Evolutionary conservation across 345 rosid genomes (phyloP).

Genomic region (Cardamine resedifolia): DNA sequence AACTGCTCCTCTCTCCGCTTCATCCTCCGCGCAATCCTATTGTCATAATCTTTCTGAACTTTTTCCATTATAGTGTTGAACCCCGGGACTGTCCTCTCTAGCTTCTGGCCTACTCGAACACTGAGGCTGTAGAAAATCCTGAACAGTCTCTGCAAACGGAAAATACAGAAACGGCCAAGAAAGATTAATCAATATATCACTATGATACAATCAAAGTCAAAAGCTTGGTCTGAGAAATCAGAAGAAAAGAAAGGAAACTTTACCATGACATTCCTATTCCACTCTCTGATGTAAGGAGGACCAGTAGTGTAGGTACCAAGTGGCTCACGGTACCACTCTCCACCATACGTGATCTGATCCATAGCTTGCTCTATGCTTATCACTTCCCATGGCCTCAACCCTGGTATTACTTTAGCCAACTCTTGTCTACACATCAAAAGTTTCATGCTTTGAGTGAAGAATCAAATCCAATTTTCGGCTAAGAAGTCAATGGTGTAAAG

Average conservation of each 20-base stretch:
- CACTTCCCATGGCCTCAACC: slow-evolving; percentile 97
- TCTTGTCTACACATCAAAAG: slow-evolving; percentile 45
- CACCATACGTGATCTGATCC: slow-evolving; percentile 80
- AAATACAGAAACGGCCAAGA: background rate
- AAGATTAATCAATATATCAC: background rate
- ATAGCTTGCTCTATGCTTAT: slow-evolving; percentile 91
- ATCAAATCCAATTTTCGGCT: background rate
- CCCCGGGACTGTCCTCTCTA: slow-evolving; percentile 58
- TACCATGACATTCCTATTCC: slow-evolving; percentile 69
- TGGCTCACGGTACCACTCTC: slow-evolving; percentile 87
- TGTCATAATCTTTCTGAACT: slow-evolving; percentile 44
- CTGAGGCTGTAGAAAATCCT: slow-evolving; percentile 49
- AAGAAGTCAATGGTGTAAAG: background rate
- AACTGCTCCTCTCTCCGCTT: slow-evolving; percentile 43
- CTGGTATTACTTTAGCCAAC: slow-evolving; percentile 71
- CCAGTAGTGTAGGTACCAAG: slow-evolving; percentile 75
- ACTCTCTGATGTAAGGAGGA: slow-evolving; percentile 72
- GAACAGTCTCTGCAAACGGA: slow-evolving; percentile 47
- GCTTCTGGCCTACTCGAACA: slow-evolving; percentile 37
- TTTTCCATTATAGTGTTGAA: slow-evolving; percentile 52
- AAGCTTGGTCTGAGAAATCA: background rate
- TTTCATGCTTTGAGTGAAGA: background rate
- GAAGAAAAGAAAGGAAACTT: background rate
- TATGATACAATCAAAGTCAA: background rate
- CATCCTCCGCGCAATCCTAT: slow-evolving; percentile 40